phyloP scores from a whole-genome alignment of 805 yeast species.

The Starmera pachycereana region DNA sequence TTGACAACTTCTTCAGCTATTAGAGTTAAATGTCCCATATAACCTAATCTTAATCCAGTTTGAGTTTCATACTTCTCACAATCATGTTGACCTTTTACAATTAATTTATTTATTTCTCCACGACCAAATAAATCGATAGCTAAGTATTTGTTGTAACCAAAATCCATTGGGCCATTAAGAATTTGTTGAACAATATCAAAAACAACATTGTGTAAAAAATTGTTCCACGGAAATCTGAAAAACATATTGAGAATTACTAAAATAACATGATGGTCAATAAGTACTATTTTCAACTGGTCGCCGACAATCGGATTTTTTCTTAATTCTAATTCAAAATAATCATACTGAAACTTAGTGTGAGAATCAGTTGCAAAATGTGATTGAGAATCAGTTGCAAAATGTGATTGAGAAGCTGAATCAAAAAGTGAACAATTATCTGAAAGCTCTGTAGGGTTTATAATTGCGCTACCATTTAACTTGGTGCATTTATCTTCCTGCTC shows the following conservation, averaged over 20 bases:
- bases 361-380: constrained; percentile 11
- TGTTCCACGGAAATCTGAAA: constrained; percentile 90
- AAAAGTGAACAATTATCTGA: constrained; percentile 4
- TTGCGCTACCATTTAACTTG: constrained; percentile 3
- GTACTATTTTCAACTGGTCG: constrained; percentile 73
- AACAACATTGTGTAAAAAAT: constrained; percentile 93
- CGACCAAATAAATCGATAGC: constrained; percentile 63
- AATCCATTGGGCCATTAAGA: constrained; percentile 76
- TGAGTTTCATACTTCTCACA: constrained; percentile 52
- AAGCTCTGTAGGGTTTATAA: neutral
- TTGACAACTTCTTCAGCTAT: constrained; percentile 95
- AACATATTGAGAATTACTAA: constrained; percentile 63
- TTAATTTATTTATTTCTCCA: constrained; percentile 45
- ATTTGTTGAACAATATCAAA: constrained; percentile 95
- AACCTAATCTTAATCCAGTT: constrained; percentile 68
- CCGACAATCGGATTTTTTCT: constrained; percentile 69
- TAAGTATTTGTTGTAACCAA: constrained; percentile 74
- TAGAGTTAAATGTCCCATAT: constrained; percentile 92
- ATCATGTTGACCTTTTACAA: constrained; percentile 49
- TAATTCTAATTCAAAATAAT: constrained; percentile 29
- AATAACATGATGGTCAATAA: constrained; percentile 65
- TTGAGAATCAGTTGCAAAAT: constrained; percentile 10
- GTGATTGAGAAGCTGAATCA: constrained; percentile 17
- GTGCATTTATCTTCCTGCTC: constrained; percentile 7
- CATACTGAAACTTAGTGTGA: constrained; percentile 22